Conservation (phyloP, 2,329 filamentous ascomycete species). For the Colletotrichum eremochloae region DNA sequence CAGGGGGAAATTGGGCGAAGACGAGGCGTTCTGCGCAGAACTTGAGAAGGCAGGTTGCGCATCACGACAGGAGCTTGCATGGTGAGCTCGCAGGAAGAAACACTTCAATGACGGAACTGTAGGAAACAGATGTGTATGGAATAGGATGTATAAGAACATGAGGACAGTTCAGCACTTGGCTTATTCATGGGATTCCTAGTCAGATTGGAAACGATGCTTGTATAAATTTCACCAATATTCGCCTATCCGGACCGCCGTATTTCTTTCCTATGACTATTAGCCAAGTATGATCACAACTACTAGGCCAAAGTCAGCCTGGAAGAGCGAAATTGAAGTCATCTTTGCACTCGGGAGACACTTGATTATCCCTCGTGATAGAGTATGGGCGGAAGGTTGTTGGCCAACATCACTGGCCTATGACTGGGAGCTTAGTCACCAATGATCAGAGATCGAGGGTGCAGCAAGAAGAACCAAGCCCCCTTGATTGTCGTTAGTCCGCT, state of each 20-base stretch:
- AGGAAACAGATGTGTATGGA: background rate
- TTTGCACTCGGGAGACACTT: background rate
- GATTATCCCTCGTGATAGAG: background rate
- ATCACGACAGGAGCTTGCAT: constrained; percentile 41
- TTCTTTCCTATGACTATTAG: too few relatives aligned
- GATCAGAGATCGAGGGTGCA: background rate
- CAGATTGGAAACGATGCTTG: background rate
- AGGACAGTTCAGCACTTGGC: background rate
- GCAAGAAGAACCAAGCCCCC: background rate
- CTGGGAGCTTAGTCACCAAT: background rate
- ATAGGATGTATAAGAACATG: constrained; percentile 2
- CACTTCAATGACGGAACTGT: background rate
- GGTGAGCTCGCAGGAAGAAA: constrained; percentile 25
- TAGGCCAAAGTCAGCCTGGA: background rate
- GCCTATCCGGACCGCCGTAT: background rate
- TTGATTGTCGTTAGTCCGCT: background rate
- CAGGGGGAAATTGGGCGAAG: constrained; percentile 47
- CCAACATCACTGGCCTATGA: background rate
- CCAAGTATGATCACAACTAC: background rate
- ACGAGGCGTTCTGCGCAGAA: constrained; percentile 47
- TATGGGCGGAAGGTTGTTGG: background rate
- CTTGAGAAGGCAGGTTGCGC: constrained; percentile 43
- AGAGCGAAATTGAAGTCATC: background rate
- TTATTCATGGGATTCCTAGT: background rate
- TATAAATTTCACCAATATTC: background rate